phyloP scores from a whole-genome alignment of 768 basidiomycete species.

The Rhodotorula graminis region DNA sequence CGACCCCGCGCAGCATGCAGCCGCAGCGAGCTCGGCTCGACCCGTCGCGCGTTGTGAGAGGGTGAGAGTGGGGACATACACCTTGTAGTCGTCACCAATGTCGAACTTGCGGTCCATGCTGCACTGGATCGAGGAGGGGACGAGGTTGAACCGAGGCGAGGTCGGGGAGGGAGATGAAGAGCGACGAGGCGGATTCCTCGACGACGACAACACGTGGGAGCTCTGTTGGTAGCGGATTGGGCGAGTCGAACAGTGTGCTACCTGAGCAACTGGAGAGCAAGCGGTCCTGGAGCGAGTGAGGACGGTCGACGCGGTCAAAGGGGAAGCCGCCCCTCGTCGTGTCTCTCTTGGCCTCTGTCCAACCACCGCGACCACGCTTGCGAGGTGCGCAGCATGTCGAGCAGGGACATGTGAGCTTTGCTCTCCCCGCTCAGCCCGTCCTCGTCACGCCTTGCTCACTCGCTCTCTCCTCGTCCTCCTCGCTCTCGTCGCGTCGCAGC shows the following conservation, averaged over 20 bases:
- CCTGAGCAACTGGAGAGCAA: too few species aligned
- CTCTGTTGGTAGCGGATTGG: too few species aligned
- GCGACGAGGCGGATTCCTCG: too few species aligned
- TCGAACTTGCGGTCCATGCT: slow-evolving; percentile 43
- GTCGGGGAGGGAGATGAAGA: background rate
- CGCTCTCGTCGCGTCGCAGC: slow-evolving; percentile 7
- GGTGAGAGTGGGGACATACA: slow-evolving; percentile 39
- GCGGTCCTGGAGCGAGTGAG: too few species aligned
- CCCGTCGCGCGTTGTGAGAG: background rate
- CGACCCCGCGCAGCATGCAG: background rate
- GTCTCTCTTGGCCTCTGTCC: background rate
- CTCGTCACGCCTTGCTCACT: background rate
- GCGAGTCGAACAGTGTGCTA: too few species aligned
- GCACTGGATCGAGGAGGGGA: background rate
- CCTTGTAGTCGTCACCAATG: slow-evolving; percentile 45
- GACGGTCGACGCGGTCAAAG: too few species aligned
- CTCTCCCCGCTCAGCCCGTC: too few species aligned
- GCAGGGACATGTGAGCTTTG: background rate
- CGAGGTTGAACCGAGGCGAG: background rate
- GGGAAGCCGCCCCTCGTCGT: background rate
- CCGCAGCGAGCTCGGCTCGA: background rate
- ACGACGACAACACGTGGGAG: too few species aligned
- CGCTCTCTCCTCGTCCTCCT: background rate
- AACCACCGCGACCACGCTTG: too few species aligned
- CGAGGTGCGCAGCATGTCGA: background rate